Base-by-base conservation (phyloP, 352 stramenopile species). In the Phytophthora megakarya region DNA sequence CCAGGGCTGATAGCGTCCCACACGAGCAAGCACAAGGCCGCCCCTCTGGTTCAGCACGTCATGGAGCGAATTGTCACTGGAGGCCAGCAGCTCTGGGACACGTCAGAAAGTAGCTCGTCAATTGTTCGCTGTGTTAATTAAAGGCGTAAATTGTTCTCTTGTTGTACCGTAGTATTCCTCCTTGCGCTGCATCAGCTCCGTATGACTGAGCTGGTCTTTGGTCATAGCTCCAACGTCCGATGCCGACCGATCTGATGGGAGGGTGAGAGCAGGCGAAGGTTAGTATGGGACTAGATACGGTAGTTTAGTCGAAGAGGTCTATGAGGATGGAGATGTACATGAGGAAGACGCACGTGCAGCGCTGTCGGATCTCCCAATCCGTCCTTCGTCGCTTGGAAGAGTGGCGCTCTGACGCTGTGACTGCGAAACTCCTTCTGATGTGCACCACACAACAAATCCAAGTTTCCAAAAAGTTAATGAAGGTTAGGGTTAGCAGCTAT, bases 1-100 rank as follows among this genome's bases (percentile, higher is more conserved):
- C 87, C 87, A 96, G 18, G 84, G 84, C 50, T 89, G 85, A 65
- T 96, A 88, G 52, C 83, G 87, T 46, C 85, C 85, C 16, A 91
- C 81, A 11, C 85, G 80, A 18, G 87, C 87, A 26, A 94, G 78
- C 46, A 96, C 57, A n/a, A 96, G 59, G 11, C 87, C 87, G 16
- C 78, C 85, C 19, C 86, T 81, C 61, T 91, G 69, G 64, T 95
- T 92, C 25, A 95, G 76, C 21, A 93, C 66, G 33, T 80, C 70
- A 49, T 77, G 79, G 12, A 95, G 78, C 21, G 84, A 66, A 10
- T 22, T 62, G 35, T 88, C 73, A 46, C 84, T 83, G 32, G 75
- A 76, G 38, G 69, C 71, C 32, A 95, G 70, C 45, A 85, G 66
- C 44, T 90, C 86, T 95, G 61, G n/a, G n/a, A n/a, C 49, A 45